phyloP scores from a whole-genome alignment of 73 alveolate species.

The Paraurostyla sp. region DNA sequence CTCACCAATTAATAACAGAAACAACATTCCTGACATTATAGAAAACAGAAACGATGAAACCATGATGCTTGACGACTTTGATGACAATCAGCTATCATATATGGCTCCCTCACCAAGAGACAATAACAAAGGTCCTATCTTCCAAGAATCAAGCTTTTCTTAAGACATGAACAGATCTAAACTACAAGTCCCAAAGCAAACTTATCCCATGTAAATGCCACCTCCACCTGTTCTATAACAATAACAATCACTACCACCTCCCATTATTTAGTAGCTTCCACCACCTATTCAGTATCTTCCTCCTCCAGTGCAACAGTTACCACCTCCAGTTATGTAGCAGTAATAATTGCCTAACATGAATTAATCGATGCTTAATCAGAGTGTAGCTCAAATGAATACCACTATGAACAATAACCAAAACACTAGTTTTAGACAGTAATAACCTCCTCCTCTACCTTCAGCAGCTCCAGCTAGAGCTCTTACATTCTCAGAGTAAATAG shows the following conservation, averaged over 20 bases:
- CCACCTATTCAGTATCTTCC: not conserved
- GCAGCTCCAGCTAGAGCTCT: not conserved
- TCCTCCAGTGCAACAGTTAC: not conserved
- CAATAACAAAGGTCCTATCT: not conserved
- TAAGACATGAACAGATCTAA: conserved; percentile 6
- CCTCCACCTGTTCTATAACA: not conserved
- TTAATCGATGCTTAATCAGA: not conserved
- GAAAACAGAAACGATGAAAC: not conserved
- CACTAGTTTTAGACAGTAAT: not conserved
- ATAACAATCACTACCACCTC: not conserved
- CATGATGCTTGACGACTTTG: conserved; percentile 31
- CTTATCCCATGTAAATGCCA: not conserved
- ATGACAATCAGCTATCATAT: not conserved
- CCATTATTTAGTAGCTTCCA: not conserved
- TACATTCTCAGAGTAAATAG: conserved; percentile 33
- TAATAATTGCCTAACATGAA: not conserved
- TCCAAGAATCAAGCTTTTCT: not conserved
- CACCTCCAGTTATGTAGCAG: not conserved
- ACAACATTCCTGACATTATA: conserved; percentile 16
- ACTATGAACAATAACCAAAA: not conserved
- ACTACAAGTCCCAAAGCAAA: not conserved
- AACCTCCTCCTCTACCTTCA: not conserved
- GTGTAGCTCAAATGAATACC: not conserved
- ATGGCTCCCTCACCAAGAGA: not conserved
- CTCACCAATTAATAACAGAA: not conserved